phyloP scores from a whole-genome alignment of 2,329 filamentous ascomycete genomes.

The Phaeoacremonium minimum region DNA sequence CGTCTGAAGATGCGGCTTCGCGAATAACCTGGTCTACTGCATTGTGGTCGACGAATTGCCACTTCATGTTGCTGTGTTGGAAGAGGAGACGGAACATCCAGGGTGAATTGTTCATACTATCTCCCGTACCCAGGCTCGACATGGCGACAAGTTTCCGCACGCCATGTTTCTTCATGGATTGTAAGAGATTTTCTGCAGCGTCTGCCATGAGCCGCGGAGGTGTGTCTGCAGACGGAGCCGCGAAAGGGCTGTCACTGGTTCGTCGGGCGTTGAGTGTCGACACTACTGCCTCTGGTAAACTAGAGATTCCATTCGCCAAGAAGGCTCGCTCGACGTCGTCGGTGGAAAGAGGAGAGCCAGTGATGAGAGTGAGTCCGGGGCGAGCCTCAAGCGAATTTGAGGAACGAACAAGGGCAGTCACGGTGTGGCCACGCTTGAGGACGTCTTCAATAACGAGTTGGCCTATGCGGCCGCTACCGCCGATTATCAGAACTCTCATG shows the following conservation, averaged over 20 bases:
- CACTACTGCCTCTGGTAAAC: constrained; percentile 25
- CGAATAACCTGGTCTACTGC: constrained; percentile 36
- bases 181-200: no score
- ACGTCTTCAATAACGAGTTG: constrained; percentile 32
- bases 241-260: constrained; percentile 33
- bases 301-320: constrained; percentile 10
- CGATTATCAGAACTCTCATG: constrained; percentile 37
- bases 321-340: constrained; percentile 24
- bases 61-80: constrained; percentile 37
- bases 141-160: no score
- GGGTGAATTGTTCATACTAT: no score
- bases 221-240: constrained; percentile 22
- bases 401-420: constrained; percentile 31
- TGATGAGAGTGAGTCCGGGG: constrained; percentile 22
- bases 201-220: constrained; percentile 32
- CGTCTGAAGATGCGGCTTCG: no score
- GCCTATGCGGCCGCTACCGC: constrained; percentile 37
- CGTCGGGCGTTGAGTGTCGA: constrained; percentile 33
- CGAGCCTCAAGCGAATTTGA: constrained; percentile 16
- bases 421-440: constrained; percentile 28
- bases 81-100: constrained; percentile 39
- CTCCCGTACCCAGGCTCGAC: no score
- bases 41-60: constrained; percentile 42
- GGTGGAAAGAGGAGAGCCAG: constrained; percentile 28
- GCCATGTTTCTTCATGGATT: no score